Percentiles rank a stretch among this genome's conserved stretches.
Conservation (phyloP, 2,329 filamentous ascomycete genomes). For the Myrmaecium sp. region DNA sequence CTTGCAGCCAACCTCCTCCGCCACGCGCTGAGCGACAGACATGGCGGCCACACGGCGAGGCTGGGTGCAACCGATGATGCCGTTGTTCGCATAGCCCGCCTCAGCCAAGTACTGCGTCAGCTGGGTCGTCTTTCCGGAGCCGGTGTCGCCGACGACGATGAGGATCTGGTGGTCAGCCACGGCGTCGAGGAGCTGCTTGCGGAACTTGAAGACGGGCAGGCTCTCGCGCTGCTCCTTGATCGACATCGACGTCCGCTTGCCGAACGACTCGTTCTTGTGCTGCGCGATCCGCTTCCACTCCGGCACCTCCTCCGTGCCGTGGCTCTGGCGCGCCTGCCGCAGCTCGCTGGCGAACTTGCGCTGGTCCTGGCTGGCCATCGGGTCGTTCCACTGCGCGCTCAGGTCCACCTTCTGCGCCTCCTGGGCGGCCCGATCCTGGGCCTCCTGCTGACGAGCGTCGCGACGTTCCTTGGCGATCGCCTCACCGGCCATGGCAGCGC, state of each 20-base stretch:
- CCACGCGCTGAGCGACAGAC: constrained; percentile 96
- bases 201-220: constrained; percentile 77
- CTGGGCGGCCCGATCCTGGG: constrained; percentile 59
- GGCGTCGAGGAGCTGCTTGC: constrained; percentile 73
- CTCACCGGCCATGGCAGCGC: constrained; percentile 87
- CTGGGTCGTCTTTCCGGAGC: constrained; percentile 94
- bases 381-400: constrained; percentile 86
- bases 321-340: constrained; percentile 43
- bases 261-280: constrained; percentile 62
- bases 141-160: constrained; percentile 94
- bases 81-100: constrained; percentile 70
- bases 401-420: constrained; percentile 65
- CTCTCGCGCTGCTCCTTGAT: constrained; percentile 91
- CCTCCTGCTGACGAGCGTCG: constrained; percentile 77
- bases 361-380: constrained; percentile 75
- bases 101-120: constrained; percentile 91
- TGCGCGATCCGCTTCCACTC: constrained; percentile 85
- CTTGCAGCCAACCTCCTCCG: constrained; percentile 85
- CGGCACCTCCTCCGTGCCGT: constrained; percentile 51
- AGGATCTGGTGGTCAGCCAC: constrained; percentile 76
- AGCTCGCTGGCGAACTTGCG: constrained; percentile 81
- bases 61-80: constrained; percentile 91
- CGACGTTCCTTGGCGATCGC: constrained; percentile 75
- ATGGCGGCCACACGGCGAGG: constrained; percentile 95
- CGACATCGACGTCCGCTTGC: constrained; percentile 74